phyloP scores from a whole-genome alignment of 1,139 yeast genomes.

The Scheffersomyces insectosa region DNA sequence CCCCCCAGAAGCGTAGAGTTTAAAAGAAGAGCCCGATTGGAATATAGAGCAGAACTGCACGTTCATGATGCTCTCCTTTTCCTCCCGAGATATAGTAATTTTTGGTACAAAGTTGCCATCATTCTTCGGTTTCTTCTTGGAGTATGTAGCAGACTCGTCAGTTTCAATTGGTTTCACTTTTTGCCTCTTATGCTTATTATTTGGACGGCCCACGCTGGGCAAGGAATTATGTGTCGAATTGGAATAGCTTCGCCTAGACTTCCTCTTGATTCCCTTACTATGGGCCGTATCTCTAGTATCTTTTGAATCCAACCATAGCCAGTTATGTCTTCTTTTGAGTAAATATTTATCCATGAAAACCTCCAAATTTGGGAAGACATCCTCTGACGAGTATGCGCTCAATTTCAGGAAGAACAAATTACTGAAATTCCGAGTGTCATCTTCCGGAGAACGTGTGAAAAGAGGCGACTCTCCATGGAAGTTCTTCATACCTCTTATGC shows the following conservation, averaged over 20 bases:
- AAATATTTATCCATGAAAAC: constrained; percentile 23
- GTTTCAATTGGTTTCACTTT: not conserved
- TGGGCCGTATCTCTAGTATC: not conserved
- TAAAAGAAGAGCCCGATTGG: constrained; percentile 21
- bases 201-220: not conserved
- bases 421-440: constrained; percentile 1
- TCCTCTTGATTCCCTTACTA: not conserved
- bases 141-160: not conserved
- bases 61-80: constrained; percentile 22
- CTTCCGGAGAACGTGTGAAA: constrained; percentile 1
- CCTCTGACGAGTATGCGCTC: constrained; percentile 1
- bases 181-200: not conserved
- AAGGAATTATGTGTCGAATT: not conserved
- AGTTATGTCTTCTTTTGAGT: constrained; percentile 14
- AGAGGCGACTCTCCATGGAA: constrained; percentile 5
- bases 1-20: constrained; percentile 1
- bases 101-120: not conserved
- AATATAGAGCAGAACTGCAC: constrained; percentile 19
- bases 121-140: constrained; percentile 2
- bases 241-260: not conserved
- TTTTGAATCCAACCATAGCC: constrained; percentile 13
- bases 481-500: not conserved
- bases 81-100: constrained; percentile 8
- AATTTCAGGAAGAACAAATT: constrained; percentile 1
- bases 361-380: constrained; percentile 17